Evolutionary conservation across 768 basidiomycete genomes (phyloP).

Genomic region (Kwoniella mangroviensis): DNA sequence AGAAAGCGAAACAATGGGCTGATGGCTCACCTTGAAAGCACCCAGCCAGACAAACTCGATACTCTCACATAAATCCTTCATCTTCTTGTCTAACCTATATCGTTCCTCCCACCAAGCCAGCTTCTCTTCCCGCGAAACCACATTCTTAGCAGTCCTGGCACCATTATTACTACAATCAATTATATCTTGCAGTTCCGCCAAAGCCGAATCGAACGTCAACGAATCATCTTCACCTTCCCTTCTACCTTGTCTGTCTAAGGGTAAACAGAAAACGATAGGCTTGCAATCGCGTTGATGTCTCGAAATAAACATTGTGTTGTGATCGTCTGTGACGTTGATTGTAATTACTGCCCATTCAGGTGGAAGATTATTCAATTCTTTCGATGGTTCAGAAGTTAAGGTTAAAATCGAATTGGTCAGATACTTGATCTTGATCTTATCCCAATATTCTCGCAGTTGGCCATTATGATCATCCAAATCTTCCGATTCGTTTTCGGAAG

Average conservation of each 20-base stretch:
- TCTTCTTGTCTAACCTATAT: constrained; percentile 71
- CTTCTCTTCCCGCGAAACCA: constrained; percentile 70
- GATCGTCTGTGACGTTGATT: constrained; percentile 81
- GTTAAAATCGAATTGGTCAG: background rate
- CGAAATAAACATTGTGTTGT: constrained; percentile 78
- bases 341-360: constrained; percentile 80
- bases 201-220: constrained; percentile 74
- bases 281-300: constrained; percentile 69
- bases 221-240: constrained; percentile 71
- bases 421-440: constrained; percentile 27
- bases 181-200: constrained; percentile 76
- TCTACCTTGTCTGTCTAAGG: constrained; percentile 74
- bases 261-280: constrained; percentile 85
- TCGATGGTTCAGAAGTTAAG: background rate
- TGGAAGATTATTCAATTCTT: constrained; percentile 63
- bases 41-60: constrained; percentile 98
- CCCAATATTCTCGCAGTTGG: constrained; percentile 33
- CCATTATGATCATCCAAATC: constrained; percentile 26
- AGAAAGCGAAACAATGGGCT: background rate
- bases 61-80: constrained; percentile 75
- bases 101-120: constrained; percentile 87
- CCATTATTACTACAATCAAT: constrained; percentile 76
- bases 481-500: constrained; percentile 1
- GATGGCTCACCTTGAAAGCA: constrained; percentile 80
- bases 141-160: constrained; percentile 71